Evolutionary conservation across 805 yeast species (phyloP).

Genomic region (Wickerhamomyces kurtzmanii): DNA sequence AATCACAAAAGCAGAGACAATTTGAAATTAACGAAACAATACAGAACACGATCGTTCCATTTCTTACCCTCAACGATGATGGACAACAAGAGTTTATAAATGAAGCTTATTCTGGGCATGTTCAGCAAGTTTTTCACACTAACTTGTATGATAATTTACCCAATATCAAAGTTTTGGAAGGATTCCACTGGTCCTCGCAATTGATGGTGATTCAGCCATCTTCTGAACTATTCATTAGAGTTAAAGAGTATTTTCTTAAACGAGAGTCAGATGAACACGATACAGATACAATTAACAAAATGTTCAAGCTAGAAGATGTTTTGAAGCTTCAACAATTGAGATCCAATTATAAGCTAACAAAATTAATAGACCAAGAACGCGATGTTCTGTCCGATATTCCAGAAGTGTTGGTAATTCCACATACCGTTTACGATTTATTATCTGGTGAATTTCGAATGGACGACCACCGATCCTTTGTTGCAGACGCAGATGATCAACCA

Average conservation of each 20-base stretch:
- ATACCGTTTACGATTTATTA: constrained; percentile 30
- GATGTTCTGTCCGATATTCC: constrained; percentile 1
- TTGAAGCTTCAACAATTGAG: constrained; percentile 1
- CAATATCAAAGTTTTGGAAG: constrained; percentile 4
- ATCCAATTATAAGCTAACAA: background rate
- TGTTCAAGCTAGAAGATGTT: constrained; percentile 12
- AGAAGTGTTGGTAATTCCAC: constrained; percentile 25
- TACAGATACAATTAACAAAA: constrained; percentile 34
- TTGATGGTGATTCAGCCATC: constrained; percentile 33
- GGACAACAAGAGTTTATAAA: background rate
- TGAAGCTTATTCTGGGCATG: background rate
- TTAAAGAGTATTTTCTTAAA: constrained; percentile 9
- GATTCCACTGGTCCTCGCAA: constrained; percentile 22
- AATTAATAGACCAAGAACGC: background rate
- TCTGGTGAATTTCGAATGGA: constrained; percentile 29
- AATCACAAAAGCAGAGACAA: constrained; percentile 1
- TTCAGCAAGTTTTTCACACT: constrained; percentile 2
- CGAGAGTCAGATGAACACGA: constrained; percentile 25
- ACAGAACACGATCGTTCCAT: background rate
- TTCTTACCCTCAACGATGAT: background rate
- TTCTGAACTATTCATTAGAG: constrained; percentile 2
- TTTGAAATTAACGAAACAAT: background rate
- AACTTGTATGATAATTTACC: constrained; percentile 15
- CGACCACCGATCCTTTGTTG: constrained; percentile 24
- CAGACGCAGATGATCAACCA: constrained; percentile 28